A percentile compares a stretch with the other conserved stretches of the same genome.
These are phyloP conservation scores for Moricandia arvensis DNA, from an alignment of 345 rosid genomes.

Conservation along the genomic window DNA sequence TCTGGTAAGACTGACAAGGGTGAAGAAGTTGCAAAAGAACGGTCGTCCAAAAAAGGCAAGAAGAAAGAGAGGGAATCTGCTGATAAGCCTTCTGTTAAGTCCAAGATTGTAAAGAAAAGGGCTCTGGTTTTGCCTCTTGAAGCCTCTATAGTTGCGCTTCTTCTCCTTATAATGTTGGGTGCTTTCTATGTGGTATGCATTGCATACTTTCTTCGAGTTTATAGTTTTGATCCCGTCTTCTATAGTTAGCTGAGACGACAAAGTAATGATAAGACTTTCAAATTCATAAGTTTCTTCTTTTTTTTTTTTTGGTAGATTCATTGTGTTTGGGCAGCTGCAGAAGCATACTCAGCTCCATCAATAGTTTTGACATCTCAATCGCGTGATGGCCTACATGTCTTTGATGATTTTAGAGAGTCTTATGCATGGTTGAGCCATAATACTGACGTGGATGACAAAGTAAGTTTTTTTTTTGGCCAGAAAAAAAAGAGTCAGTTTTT, in stretches of 20 bases:
- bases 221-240: neutral
- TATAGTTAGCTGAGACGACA: constrained; percentile 11
- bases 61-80: constrained; percentile 63
- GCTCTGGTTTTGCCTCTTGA: constrained; percentile 86
- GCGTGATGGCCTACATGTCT: constrained; percentile 82
- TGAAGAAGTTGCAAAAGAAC: constrained; percentile 53
- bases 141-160: constrained; percentile 72
- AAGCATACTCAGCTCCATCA: constrained; percentile 99
- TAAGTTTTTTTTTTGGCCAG: constrained; percentile 35
- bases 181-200: constrained; percentile 94
- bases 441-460: constrained; percentile 97
- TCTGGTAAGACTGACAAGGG: constrained; percentile 48
- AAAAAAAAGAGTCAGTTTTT: neutral
- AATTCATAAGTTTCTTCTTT: neutral
- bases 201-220: constrained; percentile 22
- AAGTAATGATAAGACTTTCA: constrained; percentile 1
- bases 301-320: constrained; percentile 56
- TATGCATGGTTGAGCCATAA: constrained; percentile 95
- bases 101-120: constrained; percentile 61
- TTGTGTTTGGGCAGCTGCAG: constrained; percentile 99
- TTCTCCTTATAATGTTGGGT: constrained; percentile 84
- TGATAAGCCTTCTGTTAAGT: constrained; percentile 54
- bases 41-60: constrained; percentile 61
- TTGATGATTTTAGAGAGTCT: constrained; percentile 99
- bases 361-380: constrained; percentile 85